Evolutionary conservation across 139 green algal genomes (phyloP), one percentile per base, ranked within the genome.

Genomic region (Bryopsis sp.): DNA sequence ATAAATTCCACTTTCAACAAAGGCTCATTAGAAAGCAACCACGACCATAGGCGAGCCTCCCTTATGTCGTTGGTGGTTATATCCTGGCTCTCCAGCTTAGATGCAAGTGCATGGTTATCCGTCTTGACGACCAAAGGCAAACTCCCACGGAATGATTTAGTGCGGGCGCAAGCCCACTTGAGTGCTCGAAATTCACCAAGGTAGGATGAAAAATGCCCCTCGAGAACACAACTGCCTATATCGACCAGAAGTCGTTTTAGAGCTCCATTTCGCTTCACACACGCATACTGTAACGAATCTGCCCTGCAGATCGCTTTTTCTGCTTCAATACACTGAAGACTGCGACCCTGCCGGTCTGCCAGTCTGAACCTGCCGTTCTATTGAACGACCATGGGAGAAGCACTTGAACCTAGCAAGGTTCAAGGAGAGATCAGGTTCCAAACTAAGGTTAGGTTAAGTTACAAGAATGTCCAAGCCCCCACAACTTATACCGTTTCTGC

Each of bases 1-100:
- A 69, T 8, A 57, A 69, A 69, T 34, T 69, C 62, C 22, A 69
- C 37, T n/a, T 28, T 39, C n/a, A n/a, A n/a, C 6, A 34, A 50
- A 5, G 31, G 26, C 39, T 69, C 62, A 38, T 69, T 54, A 28
- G 6, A 7, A 7, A 69, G 15, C 8, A 69, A 11, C 62, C 62
- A 69, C 5, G 24, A 34, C 6, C 26, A 57, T 5, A 50, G 37
- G 4, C 62, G 62, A 6, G 54, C 31, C 24, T 8, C 37, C 4
- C 62, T 19, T 31, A 31, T 54, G 62, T 69, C 62, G 3, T 54
- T 7, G 4, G 24, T 8, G 5, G 6, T 5, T 5, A 7, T 3
- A 6, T 28, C 37, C 3, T 57, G 6, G 3, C 11, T 35, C 31
- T 3, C 24, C 24, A 54, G 39, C 39, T 58, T 15, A 32, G 48